phyloP scores from a whole-genome alignment of 352 stramenopile genomes.

The Pilasporangium apinafurcum region DNA sequence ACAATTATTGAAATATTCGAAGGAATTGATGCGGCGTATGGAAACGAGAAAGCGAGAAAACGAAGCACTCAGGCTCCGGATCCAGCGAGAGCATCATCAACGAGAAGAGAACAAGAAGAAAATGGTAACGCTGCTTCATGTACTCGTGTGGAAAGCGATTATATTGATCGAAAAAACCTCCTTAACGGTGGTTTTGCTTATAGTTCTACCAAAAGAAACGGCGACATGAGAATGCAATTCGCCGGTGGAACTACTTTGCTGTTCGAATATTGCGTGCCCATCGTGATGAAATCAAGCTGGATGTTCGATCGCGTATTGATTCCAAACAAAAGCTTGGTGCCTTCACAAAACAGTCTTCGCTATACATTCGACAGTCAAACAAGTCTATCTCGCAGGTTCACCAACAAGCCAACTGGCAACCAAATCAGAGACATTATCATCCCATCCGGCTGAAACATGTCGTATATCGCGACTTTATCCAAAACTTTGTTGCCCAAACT shows the following conservation, averaged over 20 bases:
- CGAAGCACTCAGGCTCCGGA: slow-evolving; percentile 20
- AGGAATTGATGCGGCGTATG: slow-evolving; percentile 24
- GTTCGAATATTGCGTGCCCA: slow-evolving; percentile 15
- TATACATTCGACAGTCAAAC: no score
- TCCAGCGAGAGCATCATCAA: slow-evolving; percentile 26
- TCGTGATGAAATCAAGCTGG: slow-evolving; percentile 3
- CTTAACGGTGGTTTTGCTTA: neutral
- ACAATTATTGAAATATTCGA: slow-evolving; percentile 37
- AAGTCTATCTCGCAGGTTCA: neutral
- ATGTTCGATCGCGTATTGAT: slow-evolving; percentile 1
- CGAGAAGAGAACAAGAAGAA: slow-evolving; percentile 32
- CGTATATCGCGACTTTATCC: slow-evolving; percentile 15
- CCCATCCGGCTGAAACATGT: slow-evolving; percentile 7
- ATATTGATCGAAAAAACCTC: neutral
- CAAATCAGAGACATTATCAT: neutral
- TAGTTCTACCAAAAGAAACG: slow-evolving; percentile 26
- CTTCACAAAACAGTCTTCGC: neutral
- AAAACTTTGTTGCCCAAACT: slow-evolving; percentile 20
- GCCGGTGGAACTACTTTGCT: slow-evolving; percentile 30
- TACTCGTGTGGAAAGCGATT: neutral
- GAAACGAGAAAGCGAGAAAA: slow-evolving; percentile 24
- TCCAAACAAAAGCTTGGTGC: no score
- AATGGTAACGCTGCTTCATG: slow-evolving; percentile 1
- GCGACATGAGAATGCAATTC: slow-evolving; percentile 18
- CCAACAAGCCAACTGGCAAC: neutral